A percentile compares a stretch with the other conserved stretches of the same genome.
These are phyloP conservation scores for Epichloe brachyelytri DNA, from an alignment of 2,329 filamentous ascomycete species.

Conservation along the genomic window DNA sequence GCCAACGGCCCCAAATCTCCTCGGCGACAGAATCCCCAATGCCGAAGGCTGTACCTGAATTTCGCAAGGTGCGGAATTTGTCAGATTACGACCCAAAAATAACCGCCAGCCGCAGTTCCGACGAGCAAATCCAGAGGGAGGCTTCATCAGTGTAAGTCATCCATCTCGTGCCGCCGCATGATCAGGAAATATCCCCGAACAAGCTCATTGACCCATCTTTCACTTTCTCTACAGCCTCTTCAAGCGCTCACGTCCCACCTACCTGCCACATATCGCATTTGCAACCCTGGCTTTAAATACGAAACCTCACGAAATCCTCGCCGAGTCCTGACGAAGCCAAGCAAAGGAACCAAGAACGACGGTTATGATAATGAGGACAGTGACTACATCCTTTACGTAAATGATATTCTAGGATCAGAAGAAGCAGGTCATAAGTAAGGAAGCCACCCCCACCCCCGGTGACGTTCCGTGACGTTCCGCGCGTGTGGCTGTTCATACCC, in stretches of 20 bases:
- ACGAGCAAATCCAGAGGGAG: slow-evolving; percentile 83
- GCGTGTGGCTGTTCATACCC: not conserved
- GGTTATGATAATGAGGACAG: slow-evolving; percentile 98
- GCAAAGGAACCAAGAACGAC: slow-evolving; percentile 97
- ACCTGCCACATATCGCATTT: slow-evolving; percentile 93
- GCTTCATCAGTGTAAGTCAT: slow-evolving; percentile 80
- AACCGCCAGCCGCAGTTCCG: slow-evolving; percentile 83
- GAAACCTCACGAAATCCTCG: slow-evolving; percentile 94
- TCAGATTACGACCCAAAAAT: slow-evolving; percentile 70
- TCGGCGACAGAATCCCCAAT: slow-evolving; percentile 37
- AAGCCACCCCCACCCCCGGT: not conserved
- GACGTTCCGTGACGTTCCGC: not conserved
- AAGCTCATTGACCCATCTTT: not conserved
- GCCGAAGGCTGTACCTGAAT: slow-evolving; percentile 66
- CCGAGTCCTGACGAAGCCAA: slow-evolving; percentile 91
- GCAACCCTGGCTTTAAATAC: slow-evolving; percentile 96
- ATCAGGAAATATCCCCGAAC: not conserved
- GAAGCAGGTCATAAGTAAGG: slow-evolving; percentile 91
- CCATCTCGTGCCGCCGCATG: not conserved
- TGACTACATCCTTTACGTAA: slow-evolving; percentile 98
- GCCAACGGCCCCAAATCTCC: slow-evolving; percentile 44
- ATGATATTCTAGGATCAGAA: slow-evolving; percentile 94
- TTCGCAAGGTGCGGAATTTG: slow-evolving; percentile 61
- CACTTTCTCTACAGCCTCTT: slow-evolving; percentile 51
- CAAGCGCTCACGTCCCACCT: slow-evolving; percentile 91